Evolutionary conservation across 176 grass and related monocot genomes (phyloP).

Genomic region (Cenchrus purpureus): DNA sequence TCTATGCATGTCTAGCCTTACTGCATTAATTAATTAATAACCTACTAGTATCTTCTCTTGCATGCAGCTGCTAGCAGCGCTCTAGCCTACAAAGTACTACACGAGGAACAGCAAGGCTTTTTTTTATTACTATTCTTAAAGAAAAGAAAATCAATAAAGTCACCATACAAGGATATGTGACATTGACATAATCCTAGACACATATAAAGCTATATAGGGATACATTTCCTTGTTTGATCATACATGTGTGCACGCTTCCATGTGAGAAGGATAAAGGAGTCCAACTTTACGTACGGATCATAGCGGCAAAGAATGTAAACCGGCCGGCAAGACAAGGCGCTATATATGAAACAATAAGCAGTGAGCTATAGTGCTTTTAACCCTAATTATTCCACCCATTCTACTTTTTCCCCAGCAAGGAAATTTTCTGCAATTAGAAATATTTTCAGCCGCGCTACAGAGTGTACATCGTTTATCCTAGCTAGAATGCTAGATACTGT

Average conservation of each 20-base stretch:
- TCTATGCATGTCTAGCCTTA: not conserved
- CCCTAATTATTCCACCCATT: not conserved
- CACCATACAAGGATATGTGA: not conserved
- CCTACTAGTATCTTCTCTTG: not conserved
- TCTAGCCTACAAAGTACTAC: fast-evolving
- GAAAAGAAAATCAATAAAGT: not conserved
- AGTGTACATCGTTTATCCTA: not conserved
- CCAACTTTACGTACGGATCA: not conserved
- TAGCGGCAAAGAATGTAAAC: conserved; percentile 3
- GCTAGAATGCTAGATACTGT: not conserved
- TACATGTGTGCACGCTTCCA: conserved; percentile 29
- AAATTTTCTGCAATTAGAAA: not conserved
- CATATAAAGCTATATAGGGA: not conserved
- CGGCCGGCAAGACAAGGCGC: not conserved
- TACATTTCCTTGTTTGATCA: conserved; percentile 28
- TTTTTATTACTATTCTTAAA: not conserved
- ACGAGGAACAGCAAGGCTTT: not conserved
- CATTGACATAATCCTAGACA: not conserved
- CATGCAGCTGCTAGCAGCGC: not conserved
- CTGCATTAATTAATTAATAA: not conserved
- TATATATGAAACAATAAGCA: not conserved
- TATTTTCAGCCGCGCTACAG: conserved; percentile 8
- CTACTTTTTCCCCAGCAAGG: conserved; percentile 14
- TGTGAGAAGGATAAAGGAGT: conserved; percentile 26
- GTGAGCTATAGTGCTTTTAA: not conserved